Conservation (phyloP, 768 basidiomycete genomes). For the Coprinellus aureogranulatus region DNA sequence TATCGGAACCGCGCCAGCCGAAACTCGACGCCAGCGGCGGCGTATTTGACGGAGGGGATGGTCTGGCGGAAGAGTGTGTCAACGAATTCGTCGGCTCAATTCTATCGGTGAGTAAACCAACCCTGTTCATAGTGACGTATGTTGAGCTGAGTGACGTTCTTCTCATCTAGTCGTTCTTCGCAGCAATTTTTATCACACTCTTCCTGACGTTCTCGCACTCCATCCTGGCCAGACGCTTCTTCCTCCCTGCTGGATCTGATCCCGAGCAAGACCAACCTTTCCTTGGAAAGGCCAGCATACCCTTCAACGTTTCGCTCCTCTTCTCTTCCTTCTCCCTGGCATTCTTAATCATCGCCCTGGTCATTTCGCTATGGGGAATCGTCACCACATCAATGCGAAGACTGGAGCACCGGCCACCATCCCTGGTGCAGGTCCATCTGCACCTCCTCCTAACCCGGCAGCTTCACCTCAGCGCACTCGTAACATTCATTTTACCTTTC, state of each 20-base stretch:
- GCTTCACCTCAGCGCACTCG: slow-evolving; percentile 11
- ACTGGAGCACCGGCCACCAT: slow-evolving; percentile 1
- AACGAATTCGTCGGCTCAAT: too few species aligned
- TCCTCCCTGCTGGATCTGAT: too few species aligned
- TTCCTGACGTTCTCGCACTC: slow-evolving; percentile 1
- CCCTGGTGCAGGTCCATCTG: slow-evolving; percentile 20
- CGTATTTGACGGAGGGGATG: neutral
- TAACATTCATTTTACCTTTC: slow-evolving; percentile 4
- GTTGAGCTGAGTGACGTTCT: too few species aligned
- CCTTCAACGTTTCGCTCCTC: slow-evolving; percentile 8
- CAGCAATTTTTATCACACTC: slow-evolving; percentile 1
- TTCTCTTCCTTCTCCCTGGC: slow-evolving; percentile 3
- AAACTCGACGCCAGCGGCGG: too few species aligned
- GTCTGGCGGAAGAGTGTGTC: neutral
- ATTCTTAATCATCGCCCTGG: slow-evolving; percentile 1
- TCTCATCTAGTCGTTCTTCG: slow-evolving; percentile 2
- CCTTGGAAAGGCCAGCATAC: neutral
- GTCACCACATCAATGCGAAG: slow-evolving; percentile 6
- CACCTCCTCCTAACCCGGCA: slow-evolving; percentile 22
- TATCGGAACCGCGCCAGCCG: neutral
- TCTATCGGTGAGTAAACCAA: neutral
- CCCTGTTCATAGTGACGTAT: too few species aligned
- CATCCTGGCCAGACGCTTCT: neutral
- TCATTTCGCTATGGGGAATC: slow-evolving; percentile 6
- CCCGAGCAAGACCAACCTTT: too few species aligned